Base-by-base conservation (phyloP, 805 yeast species). In the Suhomyces prunicola region DNA sequence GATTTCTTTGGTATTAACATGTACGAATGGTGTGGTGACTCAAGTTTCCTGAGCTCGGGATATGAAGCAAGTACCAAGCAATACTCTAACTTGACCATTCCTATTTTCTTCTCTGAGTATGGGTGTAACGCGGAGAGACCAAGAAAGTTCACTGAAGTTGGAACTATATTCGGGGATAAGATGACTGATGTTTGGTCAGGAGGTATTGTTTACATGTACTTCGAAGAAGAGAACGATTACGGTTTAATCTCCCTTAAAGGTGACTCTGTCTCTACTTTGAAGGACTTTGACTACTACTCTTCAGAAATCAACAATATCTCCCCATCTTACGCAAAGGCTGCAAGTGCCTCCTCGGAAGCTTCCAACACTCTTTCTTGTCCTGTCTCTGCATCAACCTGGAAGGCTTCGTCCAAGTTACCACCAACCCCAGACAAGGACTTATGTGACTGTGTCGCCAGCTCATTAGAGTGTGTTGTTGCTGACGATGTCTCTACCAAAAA, bases 111-210 rank as follows among this genome's bases (percentile, higher is more conserved):
- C 74, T 87, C 94, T 9, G 97, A 90, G 73, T 90, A 87, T 69
- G 97, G 97, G 53, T 90, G 96, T 78, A 90, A 88, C 67, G 76
- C 74, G 17, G 81, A 78, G 42, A 74, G 77, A 63, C 96, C 97
- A 56, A 83, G 97, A 71, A 74, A 78, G 62, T 90, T 90, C 74
- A 77, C 85, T 35, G 96, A 90, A 67, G 88, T 90, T 54, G 79
- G 75, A 13, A 80, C 91, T 4, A 68, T 90, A 6, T 90, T 79
- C 73, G 71, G 84, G 31, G 76, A 71, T 56, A 73, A 88, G 26
- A 90, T 90, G 96, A 86, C 94, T 47, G 88, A 83, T 63, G 92
- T 90, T 50, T 90, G 96, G 94, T 88, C 96, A 42, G 97, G 97
- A 67, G 97, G 97, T 71, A 88, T 90, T 62, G 93, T 88, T 50